Conservation (phyloP, 2,329 filamentous ascomycete genomes). For the Neopestalotiopsis rosae region DNA sequence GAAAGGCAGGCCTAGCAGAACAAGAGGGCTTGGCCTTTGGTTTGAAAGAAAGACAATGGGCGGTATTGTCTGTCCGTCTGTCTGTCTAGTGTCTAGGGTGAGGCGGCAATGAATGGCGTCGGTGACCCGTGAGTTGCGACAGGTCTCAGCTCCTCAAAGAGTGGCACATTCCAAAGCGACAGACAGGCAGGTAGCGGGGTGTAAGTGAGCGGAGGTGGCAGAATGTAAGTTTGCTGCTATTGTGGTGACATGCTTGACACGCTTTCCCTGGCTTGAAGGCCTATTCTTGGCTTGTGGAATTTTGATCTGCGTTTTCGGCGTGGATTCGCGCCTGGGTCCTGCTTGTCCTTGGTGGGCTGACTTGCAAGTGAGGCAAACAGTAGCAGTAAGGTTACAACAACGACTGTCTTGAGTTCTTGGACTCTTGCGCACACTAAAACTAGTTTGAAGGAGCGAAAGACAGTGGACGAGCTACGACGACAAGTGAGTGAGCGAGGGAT, state of each 20-base stretch:
- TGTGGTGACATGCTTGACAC: constrained; percentile 17
- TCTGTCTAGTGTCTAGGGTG: constrained; percentile 6
- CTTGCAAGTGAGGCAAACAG: background rate
- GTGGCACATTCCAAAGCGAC: constrained; percentile 15
- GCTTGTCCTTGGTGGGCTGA: background rate
- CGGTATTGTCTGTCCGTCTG: background rate
- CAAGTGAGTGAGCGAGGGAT: background rate
- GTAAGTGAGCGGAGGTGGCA: background rate
- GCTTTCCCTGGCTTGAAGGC: background rate
- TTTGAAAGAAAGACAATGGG: background rate
- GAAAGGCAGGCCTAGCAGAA: background rate
- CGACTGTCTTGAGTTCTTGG: background rate
- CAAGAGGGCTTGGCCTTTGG: constrained; percentile 4
- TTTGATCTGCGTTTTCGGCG: constrained; percentile 16
- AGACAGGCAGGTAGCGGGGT: background rate
- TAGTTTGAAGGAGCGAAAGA: background rate
- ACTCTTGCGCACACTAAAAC: background rate
- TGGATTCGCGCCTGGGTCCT: background rate
- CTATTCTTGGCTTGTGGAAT: constrained; percentile 14
- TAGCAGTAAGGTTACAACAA: background rate
- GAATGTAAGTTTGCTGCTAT: constrained; percentile 4
- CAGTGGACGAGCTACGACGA: background rate
- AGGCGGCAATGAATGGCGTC: background rate
- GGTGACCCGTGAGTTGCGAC: constrained; percentile 15
- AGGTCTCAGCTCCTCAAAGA: constrained; percentile 17